Evolutionary conservation across 805 yeast genomes (phyloP), one percentile per base, ranked within the genome.

Genomic region (Candida sanyiensis): DNA sequence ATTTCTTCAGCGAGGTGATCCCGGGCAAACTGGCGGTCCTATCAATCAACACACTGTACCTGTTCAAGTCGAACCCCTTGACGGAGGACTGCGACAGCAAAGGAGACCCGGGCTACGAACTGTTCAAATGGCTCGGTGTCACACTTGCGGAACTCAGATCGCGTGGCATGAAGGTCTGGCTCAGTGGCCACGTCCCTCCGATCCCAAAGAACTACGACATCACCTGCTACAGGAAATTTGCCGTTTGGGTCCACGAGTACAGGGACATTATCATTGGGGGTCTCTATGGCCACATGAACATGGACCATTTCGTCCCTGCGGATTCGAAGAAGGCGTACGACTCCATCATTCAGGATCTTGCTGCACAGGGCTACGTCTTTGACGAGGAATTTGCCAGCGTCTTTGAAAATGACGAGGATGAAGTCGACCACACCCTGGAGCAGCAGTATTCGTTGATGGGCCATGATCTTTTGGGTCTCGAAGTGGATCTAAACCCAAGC

Each of bases 171-270:
- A 86, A 86, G 62, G 94, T 83, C 13, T 87, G 95, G 95, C 61
- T 86, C 17, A 67, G 81, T 30, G 95, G 95, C 5, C 96, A 86
- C 63, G 95, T 87, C 12, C 95, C 95, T 3, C 94, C 95, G 5
- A 74, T 80, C 33, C 77, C 78, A 19, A 85, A 85, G 57, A 86
- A 86, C 57, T 76, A 73, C 44, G 94, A 86, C 51, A 65, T 70
- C 15, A 68, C 80, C 30, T 86, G 96, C 54, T 77, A 74, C 48
- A 67, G 86, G 35, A 85, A 85, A 58, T 81, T 77, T 59, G 73
- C 83, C 18, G 69, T 78, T n/a, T 86, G 95, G 95, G 62, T 78
- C 25, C 76, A 84, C 51, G 95, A 85, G 56, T 86, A 81, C 56
- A 68, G 94, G 47, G 96, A 86, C 57, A 73, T 86, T 28, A 82